Evolutionary conservation across 1,139 yeast species (phyloP).

Genomic region (Wickerhamomyces sp.): DNA sequence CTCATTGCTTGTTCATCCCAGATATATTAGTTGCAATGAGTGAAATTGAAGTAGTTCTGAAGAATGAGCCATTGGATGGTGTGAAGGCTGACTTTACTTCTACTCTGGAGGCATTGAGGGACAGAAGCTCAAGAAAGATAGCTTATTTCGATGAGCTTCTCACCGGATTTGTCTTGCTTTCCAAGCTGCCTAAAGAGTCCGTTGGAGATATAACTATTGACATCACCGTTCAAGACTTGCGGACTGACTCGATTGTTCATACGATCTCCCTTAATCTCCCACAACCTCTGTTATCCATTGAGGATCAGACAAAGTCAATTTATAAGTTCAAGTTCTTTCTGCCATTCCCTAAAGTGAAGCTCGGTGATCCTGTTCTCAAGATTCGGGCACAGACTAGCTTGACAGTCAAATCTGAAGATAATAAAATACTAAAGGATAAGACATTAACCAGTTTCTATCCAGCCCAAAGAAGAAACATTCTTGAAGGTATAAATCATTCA

Average conservation of each 20-base stretch:
- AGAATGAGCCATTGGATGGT: neutral
- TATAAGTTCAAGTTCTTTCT: conserved; percentile 13
- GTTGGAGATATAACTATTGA: conserved; percentile 3
- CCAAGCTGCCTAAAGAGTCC: conserved; percentile 12
- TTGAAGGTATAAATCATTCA: conserved; percentile 18
- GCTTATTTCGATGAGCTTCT: conserved; percentile 38
- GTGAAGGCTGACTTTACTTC: neutral
- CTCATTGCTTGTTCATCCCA: no score
- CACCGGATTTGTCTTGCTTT: conserved; percentile 31
- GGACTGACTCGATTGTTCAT: neutral
- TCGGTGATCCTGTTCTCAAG: conserved; percentile 15
- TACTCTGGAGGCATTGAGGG: neutral
- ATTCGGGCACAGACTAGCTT: conserved; percentile 7
- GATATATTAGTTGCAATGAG: neutral
- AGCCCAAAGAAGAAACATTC: conserved; percentile 18
- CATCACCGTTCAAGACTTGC: conserved; percentile 1
- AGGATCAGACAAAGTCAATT: neutral
- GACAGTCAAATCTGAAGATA: neutral
- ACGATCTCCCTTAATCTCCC: neutral
- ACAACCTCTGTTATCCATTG: neutral
- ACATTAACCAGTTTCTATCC: conserved; percentile 12
- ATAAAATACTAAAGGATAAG: neutral
- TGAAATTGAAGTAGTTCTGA: neutral
- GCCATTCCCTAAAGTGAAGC: conserved; percentile 19
- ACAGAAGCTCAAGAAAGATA: conserved; percentile 11